Evolutionary conservation across 176 grass and related monocot genomes (phyloP).

Genomic region (Avena eriantha): DNA sequence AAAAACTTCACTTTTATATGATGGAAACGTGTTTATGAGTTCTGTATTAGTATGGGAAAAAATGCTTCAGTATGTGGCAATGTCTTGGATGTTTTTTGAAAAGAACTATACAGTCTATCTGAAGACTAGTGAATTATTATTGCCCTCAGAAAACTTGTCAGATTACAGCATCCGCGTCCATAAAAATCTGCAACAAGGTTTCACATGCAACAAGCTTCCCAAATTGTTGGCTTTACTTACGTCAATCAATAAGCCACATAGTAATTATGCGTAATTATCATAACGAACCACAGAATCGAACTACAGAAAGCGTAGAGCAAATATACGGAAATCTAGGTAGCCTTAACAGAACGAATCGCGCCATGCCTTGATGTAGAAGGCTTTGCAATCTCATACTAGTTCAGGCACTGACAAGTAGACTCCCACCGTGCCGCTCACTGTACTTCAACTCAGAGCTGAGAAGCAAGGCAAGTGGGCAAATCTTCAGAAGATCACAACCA

Average conservation of each 20-base stretch:
- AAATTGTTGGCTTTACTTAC: neutral
- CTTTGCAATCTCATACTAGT: too few species aligned
- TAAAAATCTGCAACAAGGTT: neutral
- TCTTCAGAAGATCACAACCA: constrained; percentile 33
- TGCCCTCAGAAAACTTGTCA: neutral
- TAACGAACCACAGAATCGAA: constrained; percentile 14
- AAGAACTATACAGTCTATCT: neutral
- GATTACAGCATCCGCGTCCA: neutral
- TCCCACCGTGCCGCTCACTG: constrained; percentile 12
- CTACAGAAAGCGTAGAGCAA: neutral
- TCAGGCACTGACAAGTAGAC: constrained; percentile 30
- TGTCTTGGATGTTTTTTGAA: neutral
- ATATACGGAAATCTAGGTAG: neutral
- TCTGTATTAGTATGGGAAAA: neutral
- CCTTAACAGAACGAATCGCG: neutral
- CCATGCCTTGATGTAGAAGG: constrained; percentile 24
- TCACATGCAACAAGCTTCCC: neutral
- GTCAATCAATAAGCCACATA: neutral
- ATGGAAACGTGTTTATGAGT: neutral
- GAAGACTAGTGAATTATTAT: neutral
- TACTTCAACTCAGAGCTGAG: constrained; percentile 19
- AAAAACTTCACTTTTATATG: neutral
- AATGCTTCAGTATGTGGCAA: constrained; percentile 5
- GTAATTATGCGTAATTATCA: neutral
- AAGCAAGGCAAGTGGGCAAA: constrained; percentile 41